Conservation (phyloP, 177 flowering plant genomes). For the Tripterygium wilfordii region DNA sequence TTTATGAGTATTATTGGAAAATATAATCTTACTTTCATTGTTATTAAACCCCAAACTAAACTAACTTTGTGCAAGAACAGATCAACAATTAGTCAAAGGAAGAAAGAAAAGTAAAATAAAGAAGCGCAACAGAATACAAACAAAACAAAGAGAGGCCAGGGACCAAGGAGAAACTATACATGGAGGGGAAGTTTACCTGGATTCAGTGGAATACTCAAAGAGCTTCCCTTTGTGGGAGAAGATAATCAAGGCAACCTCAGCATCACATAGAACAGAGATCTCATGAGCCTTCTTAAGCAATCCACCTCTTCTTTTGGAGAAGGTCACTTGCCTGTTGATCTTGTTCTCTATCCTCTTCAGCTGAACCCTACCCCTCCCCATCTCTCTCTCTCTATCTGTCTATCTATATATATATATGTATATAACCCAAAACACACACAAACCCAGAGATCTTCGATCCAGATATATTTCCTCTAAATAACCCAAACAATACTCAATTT, state of each 20-base stretch:
- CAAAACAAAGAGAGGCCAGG: neutral
- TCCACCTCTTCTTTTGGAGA: conserved; percentile 40
- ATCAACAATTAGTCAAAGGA: neutral
- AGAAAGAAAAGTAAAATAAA: neutral
- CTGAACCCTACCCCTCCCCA: conserved; percentile 55
- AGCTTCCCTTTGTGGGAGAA: conserved; percentile 48
- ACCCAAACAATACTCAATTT: too few species aligned
- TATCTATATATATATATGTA: neutral
- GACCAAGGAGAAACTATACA: conserved; percentile 1
- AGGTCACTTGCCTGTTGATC: conserved; percentile 46
- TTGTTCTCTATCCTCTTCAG: conserved; percentile 45
- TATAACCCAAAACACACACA: neutral
- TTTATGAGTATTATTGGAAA: too few species aligned
- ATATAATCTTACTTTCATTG: too few species aligned
- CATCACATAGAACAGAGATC: conserved; percentile 46
- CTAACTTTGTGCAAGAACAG: too few species aligned
- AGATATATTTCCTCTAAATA: too few species aligned
- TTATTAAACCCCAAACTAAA: too few species aligned
- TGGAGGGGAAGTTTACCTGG: conserved; percentile 18
- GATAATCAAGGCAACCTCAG: conserved; percentile 42
- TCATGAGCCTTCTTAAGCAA: conserved; percentile 48
- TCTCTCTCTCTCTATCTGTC: conserved; percentile 6
- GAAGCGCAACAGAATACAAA: neutral
- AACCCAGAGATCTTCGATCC: neutral
- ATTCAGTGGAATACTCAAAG: conserved; percentile 41